Conservation (phyloP, 192 early-diverging fungal genomes). For the Entomortierella lignicola region DNA sequence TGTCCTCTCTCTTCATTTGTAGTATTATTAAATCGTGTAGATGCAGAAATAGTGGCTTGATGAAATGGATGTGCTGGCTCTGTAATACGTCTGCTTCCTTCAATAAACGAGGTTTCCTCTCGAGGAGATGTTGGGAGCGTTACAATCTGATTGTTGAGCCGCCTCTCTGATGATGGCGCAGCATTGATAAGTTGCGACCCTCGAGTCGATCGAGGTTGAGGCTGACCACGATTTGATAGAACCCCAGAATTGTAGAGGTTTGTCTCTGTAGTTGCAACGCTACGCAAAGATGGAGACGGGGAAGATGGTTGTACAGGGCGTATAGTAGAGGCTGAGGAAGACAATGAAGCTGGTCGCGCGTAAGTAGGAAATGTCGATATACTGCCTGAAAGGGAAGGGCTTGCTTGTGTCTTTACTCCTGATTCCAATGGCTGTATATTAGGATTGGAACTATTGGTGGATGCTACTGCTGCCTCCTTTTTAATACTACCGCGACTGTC, state of each 20-base stretch:
- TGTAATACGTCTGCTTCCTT: neutral
- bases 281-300: conserved; percentile 32
- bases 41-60: conserved; percentile 29
- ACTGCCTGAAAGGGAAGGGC: conserved; percentile 40
- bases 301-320: conserved; percentile 42
- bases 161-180: neutral
- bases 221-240: conserved; percentile 20
- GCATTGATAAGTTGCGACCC: conserved; percentile 33
- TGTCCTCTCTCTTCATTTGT: neutral
- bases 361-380: conserved; percentile 31
- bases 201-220: conserved; percentile 36
- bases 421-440: conserved; percentile 9
- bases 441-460: conserved; percentile 4
- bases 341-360: conserved; percentile 39
- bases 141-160: neutral
- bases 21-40: conserved; percentile 1
- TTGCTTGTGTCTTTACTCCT: conserved; percentile 23
- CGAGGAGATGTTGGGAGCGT: conserved; percentile 34
- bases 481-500: neutral
- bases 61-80: conserved; percentile 50
- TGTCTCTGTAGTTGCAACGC: conserved; percentile 1
- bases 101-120: conserved; percentile 9
- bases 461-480: neutral
- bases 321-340: conserved; percentile 50
- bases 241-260: conserved; percentile 27